phyloP scores from a whole-genome alignment of 306 rosid genomes.

The Prunus mongolica region DNA sequence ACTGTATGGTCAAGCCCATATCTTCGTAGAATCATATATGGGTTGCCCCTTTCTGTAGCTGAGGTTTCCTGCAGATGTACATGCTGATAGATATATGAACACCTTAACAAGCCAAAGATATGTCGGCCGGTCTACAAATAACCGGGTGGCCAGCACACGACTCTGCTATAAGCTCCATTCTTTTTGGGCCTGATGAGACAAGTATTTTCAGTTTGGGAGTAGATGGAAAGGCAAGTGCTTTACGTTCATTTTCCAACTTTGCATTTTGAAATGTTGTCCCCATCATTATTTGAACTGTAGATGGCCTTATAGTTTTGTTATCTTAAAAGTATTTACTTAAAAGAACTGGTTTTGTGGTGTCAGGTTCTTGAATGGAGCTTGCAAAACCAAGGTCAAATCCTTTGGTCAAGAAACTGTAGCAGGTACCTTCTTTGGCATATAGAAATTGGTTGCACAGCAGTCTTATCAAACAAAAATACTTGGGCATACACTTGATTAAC shows the following conservation, averaged over 20 bases:
- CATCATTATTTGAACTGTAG: not conserved
- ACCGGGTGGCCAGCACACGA: constrained; percentile 99
- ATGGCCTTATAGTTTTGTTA: not conserved
- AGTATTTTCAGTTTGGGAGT: constrained; percentile 91
- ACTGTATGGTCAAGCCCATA: not conserved
- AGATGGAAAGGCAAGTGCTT: constrained; percentile 78
- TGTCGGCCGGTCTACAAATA: constrained; percentile 94
- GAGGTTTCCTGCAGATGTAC: not conserved
- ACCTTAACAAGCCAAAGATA: constrained; percentile 76
- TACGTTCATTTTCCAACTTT: not conserved
- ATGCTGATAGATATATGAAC: not conserved
- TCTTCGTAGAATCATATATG: not conserved
- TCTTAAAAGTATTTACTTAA: not conserved
- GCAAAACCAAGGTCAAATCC: constrained; percentile 93
- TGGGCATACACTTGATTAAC: not conserved
- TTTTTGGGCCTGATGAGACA: constrained; percentile 96
- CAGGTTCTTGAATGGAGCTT: constrained; percentile 97
- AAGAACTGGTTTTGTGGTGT: constrained; percentile 20
- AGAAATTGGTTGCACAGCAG: not conserved
- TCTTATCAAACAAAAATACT: not conserved
- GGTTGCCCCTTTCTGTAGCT: not conserved
- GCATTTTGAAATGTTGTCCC: not conserved
- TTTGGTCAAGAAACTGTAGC: constrained; percentile 84
- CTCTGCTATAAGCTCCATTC: constrained; percentile 83
- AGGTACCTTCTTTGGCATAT: constrained; percentile 43